A percentile compares a stretch with the other conserved stretches of the same genome.
Evolutionary conservation across 305 asterid genomes (phyloP).

Genomic region (Stenogyne calaminthoides): DNA sequence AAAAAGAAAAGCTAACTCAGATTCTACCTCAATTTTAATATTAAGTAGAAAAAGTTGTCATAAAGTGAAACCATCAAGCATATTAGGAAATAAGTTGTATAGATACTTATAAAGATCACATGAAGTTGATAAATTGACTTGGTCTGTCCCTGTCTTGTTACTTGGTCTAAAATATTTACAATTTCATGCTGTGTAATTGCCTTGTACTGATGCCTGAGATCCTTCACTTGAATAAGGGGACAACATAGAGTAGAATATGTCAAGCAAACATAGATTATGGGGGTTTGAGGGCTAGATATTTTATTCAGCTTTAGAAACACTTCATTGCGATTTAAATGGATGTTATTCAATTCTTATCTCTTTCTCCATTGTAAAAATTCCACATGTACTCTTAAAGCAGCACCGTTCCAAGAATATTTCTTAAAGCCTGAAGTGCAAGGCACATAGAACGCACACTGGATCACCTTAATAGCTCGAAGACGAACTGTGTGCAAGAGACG

Average conservation of each 20-base stretch:
- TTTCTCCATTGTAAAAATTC: not conserved
- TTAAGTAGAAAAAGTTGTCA: not conserved
- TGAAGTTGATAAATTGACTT: conserved; percentile 4
- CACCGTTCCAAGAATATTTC: not conserved
- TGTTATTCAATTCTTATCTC: not conserved
- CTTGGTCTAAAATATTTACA: not conserved
- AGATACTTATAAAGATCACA: not conserved
- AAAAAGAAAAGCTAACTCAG: not conserved
- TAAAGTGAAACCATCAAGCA: not conserved
- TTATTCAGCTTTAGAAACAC: not conserved
- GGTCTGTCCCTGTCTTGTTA: not conserved
- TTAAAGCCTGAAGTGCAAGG: not conserved
- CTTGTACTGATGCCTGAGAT: not conserved
- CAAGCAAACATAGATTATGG: not conserved
- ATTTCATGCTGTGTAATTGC: not conserved
- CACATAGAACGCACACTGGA: not conserved
- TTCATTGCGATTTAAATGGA: not conserved
- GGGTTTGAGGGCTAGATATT: not conserved
- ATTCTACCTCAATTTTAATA: not conserved
- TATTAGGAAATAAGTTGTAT: not conserved
- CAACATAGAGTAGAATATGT: not conserved
- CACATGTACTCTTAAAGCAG: no score
- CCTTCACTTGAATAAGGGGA: conserved; percentile 1
- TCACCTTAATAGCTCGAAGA: no score
- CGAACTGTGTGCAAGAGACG: not conserved